These are phyloP conservation scores for Fusarium sp. DNA, from an alignment of 2,329 filamentous ascomycete genomes.

Conservation along the genomic window DNA sequence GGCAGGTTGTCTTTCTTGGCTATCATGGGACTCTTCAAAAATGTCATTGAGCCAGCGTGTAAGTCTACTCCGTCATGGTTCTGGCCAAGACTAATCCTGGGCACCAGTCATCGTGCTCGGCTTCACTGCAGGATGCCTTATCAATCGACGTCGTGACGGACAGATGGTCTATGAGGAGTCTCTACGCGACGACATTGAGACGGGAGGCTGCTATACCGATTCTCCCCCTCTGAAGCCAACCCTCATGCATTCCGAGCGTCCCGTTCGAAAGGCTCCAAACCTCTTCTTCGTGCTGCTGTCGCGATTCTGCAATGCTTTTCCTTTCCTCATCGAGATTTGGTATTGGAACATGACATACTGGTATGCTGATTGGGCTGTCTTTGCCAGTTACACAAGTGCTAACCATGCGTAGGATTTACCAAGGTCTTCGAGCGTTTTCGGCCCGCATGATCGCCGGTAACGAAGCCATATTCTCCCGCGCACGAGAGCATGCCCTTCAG, in stretches of 20 bases:
- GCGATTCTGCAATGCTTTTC: conserved; percentile 52
- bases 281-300: conserved; percentile 46
- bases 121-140: conserved; percentile 46
- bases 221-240: conserved; percentile 44
- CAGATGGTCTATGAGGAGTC: conserved; percentile 9
- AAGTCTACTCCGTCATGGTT: conserved; percentile 3
- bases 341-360: conserved; percentile 58
- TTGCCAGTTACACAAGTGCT: neutral
- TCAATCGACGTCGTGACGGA: conserved; percentile 39
- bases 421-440: conserved; percentile 60
- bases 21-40: conserved; percentile 23
- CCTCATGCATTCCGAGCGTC: conserved; percentile 25
- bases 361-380: conserved; percentile 11
- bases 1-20: neutral
- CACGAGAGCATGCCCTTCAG: conserved; percentile 58
- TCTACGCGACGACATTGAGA: conserved; percentile 36
- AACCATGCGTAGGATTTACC: conserved; percentile 55
- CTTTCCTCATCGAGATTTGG: conserved; percentile 56
- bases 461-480: conserved; percentile 55
- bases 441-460: conserved; percentile 59
- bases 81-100: neutral
- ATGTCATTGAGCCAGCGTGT: conserved; percentile 35
- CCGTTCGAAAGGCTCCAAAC: conserved; percentile 42
- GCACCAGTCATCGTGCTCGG: conserved; percentile 40
- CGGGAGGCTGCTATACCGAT: conserved; percentile 29